Evolutionary conservation across 331 rosid species (phyloP).

Genomic region (Erythrophleum ivorense): DNA sequence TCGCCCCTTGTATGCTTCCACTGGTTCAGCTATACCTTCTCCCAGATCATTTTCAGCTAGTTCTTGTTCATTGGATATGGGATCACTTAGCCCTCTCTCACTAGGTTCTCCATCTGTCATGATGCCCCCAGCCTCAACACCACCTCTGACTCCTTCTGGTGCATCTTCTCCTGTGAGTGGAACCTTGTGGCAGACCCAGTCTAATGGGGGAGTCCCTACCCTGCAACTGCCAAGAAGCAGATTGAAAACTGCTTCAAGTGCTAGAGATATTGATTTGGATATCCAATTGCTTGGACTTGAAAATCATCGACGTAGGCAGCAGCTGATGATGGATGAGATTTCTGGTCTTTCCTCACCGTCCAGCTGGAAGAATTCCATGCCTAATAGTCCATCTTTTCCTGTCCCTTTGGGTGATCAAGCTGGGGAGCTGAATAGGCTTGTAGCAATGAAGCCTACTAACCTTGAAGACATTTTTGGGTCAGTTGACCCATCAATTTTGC

Average conservation of each 20-base stretch:
- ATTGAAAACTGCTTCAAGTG: constrained; percentile 57
- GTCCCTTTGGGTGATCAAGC: constrained; percentile 48
- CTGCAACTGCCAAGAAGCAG: constrained; percentile 73
- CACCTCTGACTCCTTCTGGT: constrained; percentile 67
- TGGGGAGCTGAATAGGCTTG: constrained; percentile 57
- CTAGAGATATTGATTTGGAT: constrained; percentile 62
- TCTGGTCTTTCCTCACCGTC: constrained; percentile 61
- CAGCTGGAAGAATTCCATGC: constrained; percentile 61
- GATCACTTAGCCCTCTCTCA: constrained; percentile 54
- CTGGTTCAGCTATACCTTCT: constrained; percentile 90
- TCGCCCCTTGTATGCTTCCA: constrained; percentile 84
- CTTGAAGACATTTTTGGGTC: constrained; percentile 66
- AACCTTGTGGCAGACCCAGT: constrained; percentile 63
- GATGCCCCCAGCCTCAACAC: constrained; percentile 54
- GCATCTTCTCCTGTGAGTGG: constrained; percentile 64
- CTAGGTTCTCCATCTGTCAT: constrained; percentile 57
- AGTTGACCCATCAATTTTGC: constrained; percentile 52
- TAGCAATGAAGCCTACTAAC: constrained; percentile 63
- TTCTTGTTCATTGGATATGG: constrained; percentile 55
- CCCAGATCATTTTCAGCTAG: constrained; percentile 57
- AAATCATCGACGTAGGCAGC: constrained; percentile 57
- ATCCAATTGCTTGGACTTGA: constrained; percentile 54
- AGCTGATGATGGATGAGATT: constrained; percentile 59
- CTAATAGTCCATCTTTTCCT: constrained; percentile 47
- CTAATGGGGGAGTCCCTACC: constrained; percentile 54